Evolutionary conservation across 164 flowering plant species (phyloP), one percentile per base, ranked within the genome.

Genomic region (Malania oleifera): DNA sequence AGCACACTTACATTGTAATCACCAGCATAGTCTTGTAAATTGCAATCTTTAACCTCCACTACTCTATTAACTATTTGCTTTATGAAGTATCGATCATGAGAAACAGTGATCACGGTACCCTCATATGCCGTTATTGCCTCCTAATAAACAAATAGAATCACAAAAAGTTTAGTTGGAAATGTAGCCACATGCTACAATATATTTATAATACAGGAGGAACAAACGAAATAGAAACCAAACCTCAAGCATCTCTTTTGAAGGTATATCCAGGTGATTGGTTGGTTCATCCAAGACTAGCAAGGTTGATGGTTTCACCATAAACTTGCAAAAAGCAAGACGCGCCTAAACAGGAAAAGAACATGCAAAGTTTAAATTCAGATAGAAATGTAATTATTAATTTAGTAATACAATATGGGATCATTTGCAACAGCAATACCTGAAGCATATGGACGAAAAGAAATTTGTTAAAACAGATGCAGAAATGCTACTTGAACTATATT

Each of bases 231-330:
- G 20, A 27, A 45, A 23, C n/a, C 56, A 65, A 62, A 89, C 98
- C 96, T 93, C 99, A 23, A 93, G 97, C 99, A 93, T 93, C 76
- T 93, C 99, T 76, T 93, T 93, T 53, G 99, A 73, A 63, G 99
- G 97, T 58, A 93, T 93, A 66, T 93, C 99, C 71, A 90, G 77
- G 73, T 93, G 99, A 67, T 93, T 93, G 66, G 99, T 93, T 19
- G 99, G 99, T 67, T 93, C 99, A 69, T 93, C 99, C 82, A 93
- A 72, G 56, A 93, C 91, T 26, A 93, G 82, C 66, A 93, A 61
- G 27, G 96, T 90, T 52, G 99, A 93, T 39, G 97, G 96, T 60
- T 71, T 93, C 22, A 93, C 99, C 97, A 90, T 93, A 80, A 93
- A 93, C 70, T 83, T 93, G 77, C 99, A 90, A 60, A 93, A 93